These are phyloP conservation scores for Pelargonium nanum DNA, from an alignment of 345 rosid genomes.

Conservation along the genomic window DNA sequence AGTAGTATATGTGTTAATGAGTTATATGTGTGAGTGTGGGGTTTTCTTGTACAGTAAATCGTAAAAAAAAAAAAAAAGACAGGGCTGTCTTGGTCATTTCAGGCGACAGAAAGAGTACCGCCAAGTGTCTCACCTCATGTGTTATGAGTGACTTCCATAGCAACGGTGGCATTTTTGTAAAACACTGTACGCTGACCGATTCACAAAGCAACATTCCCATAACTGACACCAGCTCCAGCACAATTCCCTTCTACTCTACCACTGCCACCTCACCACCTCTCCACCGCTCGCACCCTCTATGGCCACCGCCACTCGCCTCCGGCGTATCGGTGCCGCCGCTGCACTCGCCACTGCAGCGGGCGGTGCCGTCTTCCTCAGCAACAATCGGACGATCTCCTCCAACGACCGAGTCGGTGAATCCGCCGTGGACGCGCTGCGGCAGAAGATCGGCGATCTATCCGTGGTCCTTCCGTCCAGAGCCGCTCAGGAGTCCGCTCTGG, in stretches of 20 bases:
- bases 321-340: constrained; percentile 43
- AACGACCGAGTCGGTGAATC: constrained; percentile 40
- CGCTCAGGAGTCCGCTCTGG: constrained; percentile 53
- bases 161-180: constrained; percentile 10
- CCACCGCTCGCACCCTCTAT: constrained; percentile 16
- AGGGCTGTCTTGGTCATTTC: too few relatives aligned
- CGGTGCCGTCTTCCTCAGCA: constrained; percentile 17
- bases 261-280: constrained; percentile 6
- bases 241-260: constrained; percentile 3
- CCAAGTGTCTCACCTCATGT: neutral
- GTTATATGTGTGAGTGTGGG: too few relatives aligned
- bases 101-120: neutral
- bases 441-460: constrained; percentile 37
- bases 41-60: too few relatives aligned
- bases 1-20: too few relatives aligned
- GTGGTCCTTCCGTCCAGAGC: constrained; percentile 61
- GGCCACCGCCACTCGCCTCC: constrained; percentile 45
- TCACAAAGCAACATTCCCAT: constrained; percentile 19
- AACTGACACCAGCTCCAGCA: constrained; percentile 1
- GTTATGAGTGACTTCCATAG: neutral
- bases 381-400: constrained; percentile 31
- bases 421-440: constrained; percentile 34
- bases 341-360: constrained; percentile 37
- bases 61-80: too few relatives aligned
- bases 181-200: constrained; percentile 8